phyloP scores from a whole-genome alignment of 2,329 filamentous ascomycete genomes.

The Colletotrichum tofieldiae region DNA sequence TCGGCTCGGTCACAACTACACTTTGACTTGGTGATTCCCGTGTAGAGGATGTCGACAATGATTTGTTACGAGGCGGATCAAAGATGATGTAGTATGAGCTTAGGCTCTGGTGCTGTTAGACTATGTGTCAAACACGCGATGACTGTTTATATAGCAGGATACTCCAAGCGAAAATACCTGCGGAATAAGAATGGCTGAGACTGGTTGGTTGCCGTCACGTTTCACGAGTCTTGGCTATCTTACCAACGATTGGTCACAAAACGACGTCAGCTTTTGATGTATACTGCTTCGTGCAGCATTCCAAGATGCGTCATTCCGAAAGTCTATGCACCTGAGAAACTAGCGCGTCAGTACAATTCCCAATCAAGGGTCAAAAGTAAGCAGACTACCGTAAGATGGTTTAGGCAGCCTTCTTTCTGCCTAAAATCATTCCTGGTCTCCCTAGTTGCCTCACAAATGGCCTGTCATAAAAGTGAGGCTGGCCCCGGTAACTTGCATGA shows the following conservation, averaged over 20 bases:
- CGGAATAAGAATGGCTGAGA: not conserved
- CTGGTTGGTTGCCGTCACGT: not conserved
- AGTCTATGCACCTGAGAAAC: not conserved
- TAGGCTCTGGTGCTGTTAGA: not conserved
- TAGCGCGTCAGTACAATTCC: not conserved
- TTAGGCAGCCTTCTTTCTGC: constrained; percentile 25
- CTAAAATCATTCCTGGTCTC: not conserved
- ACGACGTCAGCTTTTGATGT: not conserved
- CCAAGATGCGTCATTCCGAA: not conserved
- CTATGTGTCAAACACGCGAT: not conserved
- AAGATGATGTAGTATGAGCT: not conserved
- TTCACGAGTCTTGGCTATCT: not conserved
- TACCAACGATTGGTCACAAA: constrained; percentile 6
- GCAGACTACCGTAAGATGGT: not conserved
- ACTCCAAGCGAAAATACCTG: not conserved
- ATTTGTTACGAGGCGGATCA: not conserved
- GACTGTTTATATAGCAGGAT: not conserved
- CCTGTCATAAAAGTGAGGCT: not conserved
- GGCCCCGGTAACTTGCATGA: not conserved
- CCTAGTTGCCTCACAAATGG: not conserved
- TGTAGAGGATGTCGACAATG: not conserved
- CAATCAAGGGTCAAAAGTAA: not conserved
- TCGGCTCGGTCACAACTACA: not conserved
- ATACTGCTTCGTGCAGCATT: not conserved
- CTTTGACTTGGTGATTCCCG: not conserved